Conservation (phyloP, 768 basidiomycete genomes). For the Cystofilobasidium macerans region DNA sequence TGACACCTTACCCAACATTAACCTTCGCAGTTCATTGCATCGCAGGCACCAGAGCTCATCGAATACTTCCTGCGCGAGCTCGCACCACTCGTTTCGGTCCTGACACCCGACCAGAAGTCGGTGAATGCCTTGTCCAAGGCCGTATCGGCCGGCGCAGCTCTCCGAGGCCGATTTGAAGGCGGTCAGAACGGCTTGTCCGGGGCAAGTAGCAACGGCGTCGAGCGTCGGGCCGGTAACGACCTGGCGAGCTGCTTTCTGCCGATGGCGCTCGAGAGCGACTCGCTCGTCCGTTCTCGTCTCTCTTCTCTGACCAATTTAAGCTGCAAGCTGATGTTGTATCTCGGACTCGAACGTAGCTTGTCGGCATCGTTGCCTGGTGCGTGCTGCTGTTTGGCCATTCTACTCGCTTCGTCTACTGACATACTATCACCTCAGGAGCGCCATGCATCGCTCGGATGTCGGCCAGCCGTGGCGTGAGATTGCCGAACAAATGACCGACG, state of each 20-base stretch:
- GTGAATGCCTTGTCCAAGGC: not conserved
- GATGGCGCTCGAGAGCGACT: conserved; percentile 18
- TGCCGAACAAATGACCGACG: not conserved
- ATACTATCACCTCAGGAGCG: not conserved
- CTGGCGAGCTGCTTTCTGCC: conserved; percentile 21
- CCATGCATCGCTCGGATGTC: conserved; percentile 22
- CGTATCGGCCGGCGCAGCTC: not conserved
- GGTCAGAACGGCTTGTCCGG: not conserved
- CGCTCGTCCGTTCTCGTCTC: conserved; percentile 6
- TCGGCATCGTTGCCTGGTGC: conserved; percentile 21
- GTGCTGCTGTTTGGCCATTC: too few species aligned
- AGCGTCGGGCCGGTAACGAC: conserved; percentile 6
- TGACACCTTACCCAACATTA: not conserved
- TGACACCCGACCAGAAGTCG: conserved; percentile 12
- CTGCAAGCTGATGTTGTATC: not conserved
- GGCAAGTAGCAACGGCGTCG: not conserved
- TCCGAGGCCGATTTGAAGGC: not conserved
- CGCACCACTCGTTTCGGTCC: conserved; percentile 24
- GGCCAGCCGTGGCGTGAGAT: conserved; percentile 23
- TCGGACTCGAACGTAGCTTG: too few species aligned
- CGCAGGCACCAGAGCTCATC: conserved; percentile 20
- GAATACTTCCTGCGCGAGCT: conserved; percentile 27
- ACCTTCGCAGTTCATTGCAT: conserved; percentile 7
- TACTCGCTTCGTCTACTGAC: too few species aligned
- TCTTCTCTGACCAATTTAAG: not conserved